Evolutionary conservation across 1,139 yeast species (phyloP), one percentile per base, ranked within the genome.

Genomic region (Ogataea hybrid): DNA sequence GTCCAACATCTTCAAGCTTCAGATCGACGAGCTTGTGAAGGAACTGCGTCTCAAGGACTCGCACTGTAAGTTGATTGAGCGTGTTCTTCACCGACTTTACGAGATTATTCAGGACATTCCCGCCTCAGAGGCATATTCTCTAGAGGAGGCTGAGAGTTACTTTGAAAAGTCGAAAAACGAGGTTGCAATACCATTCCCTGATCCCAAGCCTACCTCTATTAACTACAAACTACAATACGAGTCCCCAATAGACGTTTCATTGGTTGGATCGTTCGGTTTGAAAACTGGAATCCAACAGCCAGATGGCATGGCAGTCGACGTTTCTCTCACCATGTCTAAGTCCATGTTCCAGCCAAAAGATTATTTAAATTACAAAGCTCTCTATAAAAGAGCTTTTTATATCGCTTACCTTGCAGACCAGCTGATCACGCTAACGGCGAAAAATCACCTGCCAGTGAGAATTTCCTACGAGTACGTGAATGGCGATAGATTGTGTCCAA

Each of bases 1-100:
- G 59, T 88, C 96, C 11, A 90, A 90, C 63, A 88, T 92, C 44
- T 90, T 92, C 77, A 92, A 92, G 63, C 69, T 92, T 45, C 96
- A 92, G 66, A 89, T 90, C 43, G 98, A 90, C 63, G 97, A 90
- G 60, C 70, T 92, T 32, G 69, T 92, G 57, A 77, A 79, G 51
- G 97, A 89, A 62, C 76, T 90, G 34, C 78, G 78, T 52, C 65
- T 89, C 34, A 85, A 85, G 56, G 94, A 86, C 17, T 65, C 76
- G 20, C 81, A 83, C 57, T 75, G 84, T 32, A 64, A 77, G 40
- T 70, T 73, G 42, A 78, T 89, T 41, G 96, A 89, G 58, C 84
- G 82, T 52, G 84, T 83, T 36, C 70, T 92, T 37, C 95, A 85
- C 60, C 76, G 82, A 56, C 62, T 92, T 28, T 84, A 89, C 53